phyloP scores from a whole-genome alignment of 83 land plant species.

The Thuja plicata region DNA sequence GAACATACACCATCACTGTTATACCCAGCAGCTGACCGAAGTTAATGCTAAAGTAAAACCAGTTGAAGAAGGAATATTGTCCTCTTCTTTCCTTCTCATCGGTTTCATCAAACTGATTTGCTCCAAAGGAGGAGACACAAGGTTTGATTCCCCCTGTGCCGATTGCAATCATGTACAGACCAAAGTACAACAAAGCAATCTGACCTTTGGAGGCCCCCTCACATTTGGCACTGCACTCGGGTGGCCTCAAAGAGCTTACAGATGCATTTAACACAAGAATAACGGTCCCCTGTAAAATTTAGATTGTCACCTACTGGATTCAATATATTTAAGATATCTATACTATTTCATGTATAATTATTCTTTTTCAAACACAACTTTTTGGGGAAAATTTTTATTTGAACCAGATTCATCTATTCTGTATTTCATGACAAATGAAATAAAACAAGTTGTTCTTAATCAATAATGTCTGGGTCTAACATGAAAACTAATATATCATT shows the following conservation, averaged over 20 bases:
- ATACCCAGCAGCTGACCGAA: constrained; percentile 38
- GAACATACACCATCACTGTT: constrained; percentile 43
- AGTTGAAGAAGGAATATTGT: constrained; percentile 50
- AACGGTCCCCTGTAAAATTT: constrained; percentile 31
- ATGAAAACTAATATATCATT: too few relatives aligned
- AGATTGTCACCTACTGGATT: too few relatives aligned
- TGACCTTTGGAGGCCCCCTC: constrained; percentile 29
- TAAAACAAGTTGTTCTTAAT: too few relatives aligned
- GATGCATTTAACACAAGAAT: constrained; percentile 29
- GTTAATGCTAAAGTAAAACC: constrained; percentile 56
- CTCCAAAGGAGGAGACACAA: constrained; percentile 57
- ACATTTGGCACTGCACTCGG: constrained; percentile 17
- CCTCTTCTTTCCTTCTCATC: constrained; percentile 27
- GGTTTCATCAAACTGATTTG: constrained; percentile 61
- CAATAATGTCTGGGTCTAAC: too few relatives aligned
- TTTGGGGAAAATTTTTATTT: too few relatives aligned
- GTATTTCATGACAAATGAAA: too few relatives aligned
- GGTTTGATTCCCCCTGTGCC: constrained; percentile 73
- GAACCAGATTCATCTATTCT: too few relatives aligned
- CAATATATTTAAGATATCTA: too few relatives aligned
- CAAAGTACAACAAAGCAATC: constrained; percentile 20
- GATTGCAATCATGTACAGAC: constrained; percentile 40
- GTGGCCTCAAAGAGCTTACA: constrained; percentile 25
- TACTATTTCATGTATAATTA: too few relatives aligned
- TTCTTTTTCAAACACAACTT: too few relatives aligned